Percentiles rank a stretch among this genome's conserved stretches.
Evolutionary conservation across 2,329 filamentous ascomycete species (phyloP).

Genomic region (Aspergillus sp.): DNA sequence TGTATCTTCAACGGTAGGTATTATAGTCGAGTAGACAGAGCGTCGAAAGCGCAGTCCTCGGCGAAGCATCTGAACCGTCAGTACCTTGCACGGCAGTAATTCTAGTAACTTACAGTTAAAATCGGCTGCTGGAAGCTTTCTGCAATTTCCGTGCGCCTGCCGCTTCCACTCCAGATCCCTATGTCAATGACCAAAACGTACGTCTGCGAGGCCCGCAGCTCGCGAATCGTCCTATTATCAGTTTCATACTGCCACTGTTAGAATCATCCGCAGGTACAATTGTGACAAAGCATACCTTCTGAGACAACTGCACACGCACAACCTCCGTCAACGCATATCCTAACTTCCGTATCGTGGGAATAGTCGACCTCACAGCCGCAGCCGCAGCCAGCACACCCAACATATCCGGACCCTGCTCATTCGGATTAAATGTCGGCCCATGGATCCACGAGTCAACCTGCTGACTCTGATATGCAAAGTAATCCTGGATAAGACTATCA

Average conservation of each 20-base stretch:
- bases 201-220: constrained; percentile 53
- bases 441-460: constrained; percentile 47
- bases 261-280: constrained; percentile 39
- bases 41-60: constrained; percentile 60
- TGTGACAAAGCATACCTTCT: constrained; percentile 49
- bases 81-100: background rate
- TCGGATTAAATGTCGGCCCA: constrained; percentile 37
- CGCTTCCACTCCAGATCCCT: constrained; percentile 60
- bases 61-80: constrained; percentile 49
- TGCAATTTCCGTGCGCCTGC: constrained; percentile 59
- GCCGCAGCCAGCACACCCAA: constrained; percentile 38
- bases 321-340: constrained; percentile 45
- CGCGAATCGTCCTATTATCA: constrained; percentile 53
- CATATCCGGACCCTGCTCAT: constrained; percentile 37
- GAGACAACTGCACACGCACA: constrained; percentile 49
- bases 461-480: constrained; percentile 27
- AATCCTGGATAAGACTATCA: constrained; percentile 42
- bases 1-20: constrained; percentile 55
- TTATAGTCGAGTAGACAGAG: constrained; percentile 53
- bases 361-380: constrained; percentile 39
- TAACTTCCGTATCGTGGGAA: constrained; percentile 40
- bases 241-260: constrained; percentile 23
- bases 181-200: constrained; percentile 53
- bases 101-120: constrained; percentile 39
- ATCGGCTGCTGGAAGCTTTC: constrained; percentile 58